phyloP scores from a whole-genome alignment of 176 grass and related monocot genomes.

The Tuctoria greenei region DNA sequence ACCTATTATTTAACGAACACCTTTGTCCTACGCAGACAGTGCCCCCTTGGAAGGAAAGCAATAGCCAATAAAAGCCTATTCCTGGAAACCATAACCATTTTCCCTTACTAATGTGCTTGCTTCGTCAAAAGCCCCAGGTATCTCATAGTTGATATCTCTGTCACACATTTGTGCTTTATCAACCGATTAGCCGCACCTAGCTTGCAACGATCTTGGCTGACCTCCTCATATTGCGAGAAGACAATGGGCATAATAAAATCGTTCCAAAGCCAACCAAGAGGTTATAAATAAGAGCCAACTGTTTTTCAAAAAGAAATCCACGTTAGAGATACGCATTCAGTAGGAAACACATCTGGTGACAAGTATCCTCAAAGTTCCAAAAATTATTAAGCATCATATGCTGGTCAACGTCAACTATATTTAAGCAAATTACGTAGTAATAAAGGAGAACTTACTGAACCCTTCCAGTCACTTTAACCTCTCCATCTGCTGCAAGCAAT shows the following conservation, averaged over 20 bases:
- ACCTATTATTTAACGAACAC: constrained; percentile 35
- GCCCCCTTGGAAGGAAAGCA: constrained; percentile 46
- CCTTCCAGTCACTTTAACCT: constrained; percentile 12
- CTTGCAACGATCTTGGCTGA: constrained; percentile 27
- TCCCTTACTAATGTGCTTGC: constrained; percentile 44
- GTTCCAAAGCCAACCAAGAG: constrained; percentile 15
- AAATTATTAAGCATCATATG: not conserved
- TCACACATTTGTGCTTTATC: constrained; percentile 29
- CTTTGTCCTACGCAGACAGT: constrained; percentile 38
- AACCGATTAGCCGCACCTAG: constrained; percentile 38
- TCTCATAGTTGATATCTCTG: constrained; percentile 33
- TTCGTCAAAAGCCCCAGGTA: constrained; percentile 53
- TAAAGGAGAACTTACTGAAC: constrained; percentile 32
- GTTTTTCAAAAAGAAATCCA: constrained; percentile 21
- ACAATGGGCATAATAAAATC: constrained; percentile 22
- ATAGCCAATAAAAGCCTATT: constrained; percentile 39
- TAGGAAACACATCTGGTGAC: constrained; percentile 13
- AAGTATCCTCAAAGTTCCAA: constrained; percentile 13
- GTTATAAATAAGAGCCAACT: constrained; percentile 20
- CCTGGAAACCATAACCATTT: constrained; percentile 31
- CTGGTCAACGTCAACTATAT: constrained; percentile 25
- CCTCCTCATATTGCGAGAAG: constrained; percentile 37
- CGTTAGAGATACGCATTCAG: constrained; percentile 40
- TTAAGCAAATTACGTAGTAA: constrained; percentile 22
- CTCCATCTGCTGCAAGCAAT: not conserved